These are phyloP conservation scores for Entonaema liquescens DNA, from an alignment of 495 filamentous ascomycete genomes.

Conservation along the genomic window DNA sequence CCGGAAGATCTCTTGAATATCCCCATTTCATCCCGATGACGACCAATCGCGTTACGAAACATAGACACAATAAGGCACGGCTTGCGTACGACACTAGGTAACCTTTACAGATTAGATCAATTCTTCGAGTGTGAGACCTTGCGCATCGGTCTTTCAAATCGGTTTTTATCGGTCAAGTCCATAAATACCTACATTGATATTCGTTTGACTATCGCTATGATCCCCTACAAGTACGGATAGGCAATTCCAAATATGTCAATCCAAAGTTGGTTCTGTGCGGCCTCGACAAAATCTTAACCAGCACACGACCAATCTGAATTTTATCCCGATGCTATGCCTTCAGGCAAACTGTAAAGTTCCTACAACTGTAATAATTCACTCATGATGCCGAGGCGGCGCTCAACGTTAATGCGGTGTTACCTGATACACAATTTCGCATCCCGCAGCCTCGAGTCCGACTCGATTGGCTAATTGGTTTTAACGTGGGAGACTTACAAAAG, in stretches of 20 bases:
- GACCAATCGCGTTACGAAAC: conserved; percentile 11
- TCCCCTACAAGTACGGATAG: neutral
- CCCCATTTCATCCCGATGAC: neutral
- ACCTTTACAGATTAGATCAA: conserved; percentile 9
- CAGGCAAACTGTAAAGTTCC: conserved; percentile 15
- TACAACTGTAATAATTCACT: conserved; percentile 25
- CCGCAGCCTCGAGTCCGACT: neutral
- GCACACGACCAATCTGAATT: conserved; percentile 12
- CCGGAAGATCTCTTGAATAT: neutral
- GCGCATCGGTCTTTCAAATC: conserved; percentile 7
- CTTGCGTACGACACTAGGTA: conserved; percentile 16
- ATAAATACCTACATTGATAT: conserved; percentile 1
- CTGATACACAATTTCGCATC: neutral
- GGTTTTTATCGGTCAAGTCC: neutral
- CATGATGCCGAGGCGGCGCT: neutral
- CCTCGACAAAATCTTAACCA: conserved; percentile 1
- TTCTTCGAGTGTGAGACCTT: conserved; percentile 9
- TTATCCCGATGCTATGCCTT: conserved; percentile 19
- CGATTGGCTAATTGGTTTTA: conserved; percentile 3
- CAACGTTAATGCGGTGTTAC: neutral
- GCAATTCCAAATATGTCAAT: neutral
- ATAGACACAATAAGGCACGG: conserved; percentile 5
- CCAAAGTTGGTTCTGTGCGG: neutral
- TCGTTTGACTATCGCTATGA: neutral
- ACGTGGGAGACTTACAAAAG: conserved; percentile 9